These are phyloP conservation scores for Musa schizocarpa DNA, from an alignment of 176 grass and related monocot genomes.

Conservation along the genomic window DNA sequence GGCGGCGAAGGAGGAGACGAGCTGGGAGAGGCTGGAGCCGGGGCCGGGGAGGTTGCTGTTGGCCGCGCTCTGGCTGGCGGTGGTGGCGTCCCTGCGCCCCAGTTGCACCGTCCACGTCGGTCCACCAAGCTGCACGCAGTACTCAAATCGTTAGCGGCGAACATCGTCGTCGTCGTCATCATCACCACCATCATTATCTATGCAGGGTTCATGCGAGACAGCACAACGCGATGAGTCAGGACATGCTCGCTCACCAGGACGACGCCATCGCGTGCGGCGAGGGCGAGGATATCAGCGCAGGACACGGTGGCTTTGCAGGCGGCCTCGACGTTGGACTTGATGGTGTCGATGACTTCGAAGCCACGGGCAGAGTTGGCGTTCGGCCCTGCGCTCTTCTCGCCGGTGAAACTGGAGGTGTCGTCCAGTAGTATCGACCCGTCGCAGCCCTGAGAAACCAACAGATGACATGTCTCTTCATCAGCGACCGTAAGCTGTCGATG, in stretches of 20 bases:
- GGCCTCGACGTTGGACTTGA: constrained; percentile 50
- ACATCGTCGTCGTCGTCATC: too few relatives aligned
- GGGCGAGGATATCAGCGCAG: constrained; percentile 9
- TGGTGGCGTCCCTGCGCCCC: background rate
- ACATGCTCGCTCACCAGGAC: background rate
- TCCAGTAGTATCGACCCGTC: constrained; percentile 69
- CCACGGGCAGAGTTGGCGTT: constrained; percentile 53
- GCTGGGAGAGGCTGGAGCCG: background rate
- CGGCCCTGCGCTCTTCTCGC: constrained; percentile 54
- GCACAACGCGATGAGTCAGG: background rate
- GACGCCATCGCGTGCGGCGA: constrained; percentile 44
- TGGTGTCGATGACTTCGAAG: constrained; percentile 58
- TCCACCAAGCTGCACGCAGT: background rate
- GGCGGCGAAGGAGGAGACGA: background rate
- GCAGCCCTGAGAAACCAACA: constrained; percentile 39
- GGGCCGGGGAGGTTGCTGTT: background rate
- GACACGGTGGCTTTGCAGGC: constrained; percentile 33
- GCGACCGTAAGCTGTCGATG: too few relatives aligned
- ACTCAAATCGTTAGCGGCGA: background rate
- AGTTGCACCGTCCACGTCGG: background rate
- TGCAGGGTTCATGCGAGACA: too few relatives aligned
- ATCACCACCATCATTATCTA: too few relatives aligned
- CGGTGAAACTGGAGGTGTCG: constrained; percentile 44
- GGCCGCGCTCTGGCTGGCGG: background rate
- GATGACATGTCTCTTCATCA: too few relatives aligned